A percentile compares a stretch with the other conserved stretches of the same genome.
phyloP scores from a whole-genome alignment of 305 asterid genomes.

The Solanum hybrid region DNA sequence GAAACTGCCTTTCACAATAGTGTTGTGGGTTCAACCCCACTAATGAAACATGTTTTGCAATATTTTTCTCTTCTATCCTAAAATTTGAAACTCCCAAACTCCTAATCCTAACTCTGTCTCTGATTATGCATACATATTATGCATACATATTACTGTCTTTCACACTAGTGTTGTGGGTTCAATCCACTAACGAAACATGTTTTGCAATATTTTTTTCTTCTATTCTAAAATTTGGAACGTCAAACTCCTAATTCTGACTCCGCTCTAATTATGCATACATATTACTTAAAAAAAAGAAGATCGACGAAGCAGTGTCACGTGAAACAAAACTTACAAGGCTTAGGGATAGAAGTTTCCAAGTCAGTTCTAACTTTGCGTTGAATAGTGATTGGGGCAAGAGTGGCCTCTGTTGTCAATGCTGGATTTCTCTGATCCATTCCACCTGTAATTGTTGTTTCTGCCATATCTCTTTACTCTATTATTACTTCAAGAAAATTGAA shows the following conservation, averaged over 20 bases:
- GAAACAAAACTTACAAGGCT: constrained; percentile 52
- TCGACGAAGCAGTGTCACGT: background rate
- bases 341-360: constrained; percentile 59
- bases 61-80: background rate
- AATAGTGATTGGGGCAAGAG: constrained; percentile 65
- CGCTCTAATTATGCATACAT: background rate
- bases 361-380: constrained; percentile 56
- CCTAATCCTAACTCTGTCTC: rapidly evolving
- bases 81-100: too few relatives aligned
- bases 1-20: background rate
- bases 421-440: constrained; percentile 22
- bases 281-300: too few relatives aligned
- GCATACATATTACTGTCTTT: too few relatives aligned
- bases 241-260: too few relatives aligned
- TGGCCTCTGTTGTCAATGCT: constrained; percentile 54
- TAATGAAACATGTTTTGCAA: background rate
- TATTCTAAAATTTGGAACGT: too few relatives aligned
- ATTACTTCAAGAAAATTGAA: background rate
- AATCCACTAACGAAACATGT: too few relatives aligned
- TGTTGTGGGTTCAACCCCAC: too few relatives aligned
- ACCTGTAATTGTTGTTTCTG: constrained; percentile 7
- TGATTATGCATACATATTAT: background rate
- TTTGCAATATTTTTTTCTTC: background rate
- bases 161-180: background rate
- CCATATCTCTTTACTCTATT: background rate